A percentile compares a stretch with the other conserved stretches of the same genome.
Evolutionary conservation across 352 stramenopile genomes (phyloP).

Genomic region (Phytophthora ohioensis): DNA sequence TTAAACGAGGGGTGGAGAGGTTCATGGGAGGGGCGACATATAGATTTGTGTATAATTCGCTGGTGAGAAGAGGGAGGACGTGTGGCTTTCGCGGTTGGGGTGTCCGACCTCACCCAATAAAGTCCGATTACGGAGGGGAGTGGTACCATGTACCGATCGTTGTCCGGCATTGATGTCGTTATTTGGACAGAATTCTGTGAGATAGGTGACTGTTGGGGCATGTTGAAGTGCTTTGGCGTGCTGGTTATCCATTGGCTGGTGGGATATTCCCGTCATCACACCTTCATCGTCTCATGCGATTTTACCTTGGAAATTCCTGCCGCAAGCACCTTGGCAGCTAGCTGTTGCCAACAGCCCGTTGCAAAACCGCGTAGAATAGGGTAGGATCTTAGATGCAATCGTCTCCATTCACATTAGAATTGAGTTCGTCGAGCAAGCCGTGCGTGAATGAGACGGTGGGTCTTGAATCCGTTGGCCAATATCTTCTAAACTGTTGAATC

Average conservation of each 20-base stretch:
- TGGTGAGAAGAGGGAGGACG: background rate
- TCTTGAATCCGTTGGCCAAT: too few relatives aligned
- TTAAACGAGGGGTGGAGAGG: slow-evolving; percentile 33
- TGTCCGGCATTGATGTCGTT: slow-evolving; percentile 13
- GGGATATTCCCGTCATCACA: slow-evolving; percentile 2
- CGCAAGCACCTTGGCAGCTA: too few relatives aligned
- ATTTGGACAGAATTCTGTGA: background rate
- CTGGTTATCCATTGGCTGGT: slow-evolving; percentile 7
- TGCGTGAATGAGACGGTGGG: too few relatives aligned
- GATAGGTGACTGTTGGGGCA: background rate
- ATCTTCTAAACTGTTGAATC: too few relatives aligned
- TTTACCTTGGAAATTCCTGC: too few relatives aligned
- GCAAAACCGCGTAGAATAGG: too few relatives aligned
- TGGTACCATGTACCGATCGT: slow-evolving; percentile 1
- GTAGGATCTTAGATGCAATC: too few relatives aligned
- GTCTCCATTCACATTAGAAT: too few relatives aligned
- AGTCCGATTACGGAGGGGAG: slow-evolving; percentile 21
- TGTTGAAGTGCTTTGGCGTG: slow-evolving; percentile 7
- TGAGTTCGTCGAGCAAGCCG: too few relatives aligned
- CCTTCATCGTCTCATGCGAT: slow-evolving; percentile 3
- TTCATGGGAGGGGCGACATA: slow-evolving; percentile 27
- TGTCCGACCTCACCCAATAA: slow-evolving; percentile 31
- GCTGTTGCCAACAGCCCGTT: too few relatives aligned
- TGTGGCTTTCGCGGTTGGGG: background rate
- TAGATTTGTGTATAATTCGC: slow-evolving; percentile 11